Base-by-base conservation (phyloP, 1,284 basidiomycete species). In the Cryptococcus floricola region DNA sequence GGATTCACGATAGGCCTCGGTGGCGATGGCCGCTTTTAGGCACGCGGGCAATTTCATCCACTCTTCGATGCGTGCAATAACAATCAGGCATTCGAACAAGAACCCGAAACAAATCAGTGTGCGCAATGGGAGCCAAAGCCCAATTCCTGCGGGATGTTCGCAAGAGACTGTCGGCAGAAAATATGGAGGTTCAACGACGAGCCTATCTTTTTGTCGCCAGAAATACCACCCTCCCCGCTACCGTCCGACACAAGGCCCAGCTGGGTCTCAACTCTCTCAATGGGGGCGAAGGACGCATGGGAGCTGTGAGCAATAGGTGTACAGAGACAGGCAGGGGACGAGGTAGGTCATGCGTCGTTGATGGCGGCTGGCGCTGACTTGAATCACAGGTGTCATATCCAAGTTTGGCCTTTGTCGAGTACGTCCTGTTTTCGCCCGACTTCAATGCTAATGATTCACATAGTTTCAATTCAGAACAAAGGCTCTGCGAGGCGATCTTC, bases 221-320 rank as follows among this genome's bases (percentile, higher is more conserved):
- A 62, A 95, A 96, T 78, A 86, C 90, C 70, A 84, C 85, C 0
- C 79, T 95, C 12, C 86, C 91, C 7, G 80, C 88, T 5, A 86
- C 90, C 69, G 84, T 96, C 53, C 88, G 95, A 58, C 91, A 95
- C 77, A 90, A 94, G 70, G 94, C 95, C n/a, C 94, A 97, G 75
- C 81, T 97, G 57, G 90, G 95, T 70, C 82, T 98, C 54, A 95
- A 94, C 77, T 84, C 86, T 19, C 91, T 96, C 68, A 87, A 84
- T 57, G 83, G 84, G 49, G 89, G 90, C 75, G 87, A 89, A 9
- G 71, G 70, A 2, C 84, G 89, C 39, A 88, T 89, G 19, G 85
- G 85, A 8, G 87, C 85, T 3, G 89, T 97, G 25, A 91, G 90
- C 77, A 92, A 94, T 74, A 81, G 92, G 18, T 98, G 94, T 68